Conservation (phyloP, 345 rosid species). For the Eucalyptus curtisii region DNA sequence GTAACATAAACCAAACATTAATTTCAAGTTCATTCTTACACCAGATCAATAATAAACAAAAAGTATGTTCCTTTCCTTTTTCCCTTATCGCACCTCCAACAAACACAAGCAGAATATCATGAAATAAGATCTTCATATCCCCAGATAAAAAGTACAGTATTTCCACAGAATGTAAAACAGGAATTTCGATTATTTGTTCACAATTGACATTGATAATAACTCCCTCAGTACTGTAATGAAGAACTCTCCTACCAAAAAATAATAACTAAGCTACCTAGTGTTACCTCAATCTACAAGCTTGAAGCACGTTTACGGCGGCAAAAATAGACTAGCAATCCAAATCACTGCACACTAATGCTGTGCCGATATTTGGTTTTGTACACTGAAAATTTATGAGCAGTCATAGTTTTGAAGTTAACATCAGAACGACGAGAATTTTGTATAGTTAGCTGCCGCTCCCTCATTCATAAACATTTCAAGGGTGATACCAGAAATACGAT, state of each 20-base stretch:
- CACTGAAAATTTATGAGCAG: neutral
- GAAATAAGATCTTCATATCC: neutral
- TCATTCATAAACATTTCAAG: neutral
- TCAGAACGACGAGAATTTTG: neutral
- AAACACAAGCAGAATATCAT: neutral
- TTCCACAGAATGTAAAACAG: neutral
- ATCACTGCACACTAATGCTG: neutral
- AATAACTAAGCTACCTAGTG: neutral
- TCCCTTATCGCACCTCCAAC: neutral
- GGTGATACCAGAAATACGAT: neutral
- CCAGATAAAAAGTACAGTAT: neutral
- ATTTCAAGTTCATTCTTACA: neutral
- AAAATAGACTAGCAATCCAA: neutral
- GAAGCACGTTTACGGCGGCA: neutral
- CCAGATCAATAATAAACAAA: neutral
- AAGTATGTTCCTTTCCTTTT: neutral
- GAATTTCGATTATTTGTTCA: neutral
- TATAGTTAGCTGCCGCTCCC: neutral
- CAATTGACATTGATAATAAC: neutral
- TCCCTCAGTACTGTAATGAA: neutral
- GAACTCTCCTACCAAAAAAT: neutral
- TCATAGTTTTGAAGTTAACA: neutral
- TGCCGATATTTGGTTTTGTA: neutral
- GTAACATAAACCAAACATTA: neutral
- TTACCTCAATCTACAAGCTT: neutral